A percentile compares a stretch with the other conserved stretches of the same genome.
phyloP scores from a whole-genome alignment of 2,329 filamentous ascomycete species.

The Neonectria punicea region DNA sequence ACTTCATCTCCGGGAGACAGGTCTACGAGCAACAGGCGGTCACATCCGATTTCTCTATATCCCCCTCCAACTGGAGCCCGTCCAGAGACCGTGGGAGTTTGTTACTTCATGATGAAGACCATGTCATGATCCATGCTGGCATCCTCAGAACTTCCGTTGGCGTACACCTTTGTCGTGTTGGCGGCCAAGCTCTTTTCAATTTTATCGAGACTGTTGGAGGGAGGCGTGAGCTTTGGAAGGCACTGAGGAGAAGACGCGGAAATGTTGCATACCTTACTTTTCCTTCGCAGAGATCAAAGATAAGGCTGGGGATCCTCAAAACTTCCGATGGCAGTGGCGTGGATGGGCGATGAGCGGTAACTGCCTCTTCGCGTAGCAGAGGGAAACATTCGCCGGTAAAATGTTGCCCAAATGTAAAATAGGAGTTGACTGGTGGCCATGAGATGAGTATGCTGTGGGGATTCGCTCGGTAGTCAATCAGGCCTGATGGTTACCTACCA shows the following conservation, averaged over 20 bases:
- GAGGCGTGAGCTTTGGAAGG: constrained; percentile 23
- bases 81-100: constrained; percentile 21
- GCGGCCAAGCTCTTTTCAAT: constrained; percentile 39
- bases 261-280: constrained; percentile 36
- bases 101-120: constrained; percentile 43
- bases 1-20: constrained; percentile 40
- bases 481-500: constrained; percentile 33
- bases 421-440: constrained; percentile 36
- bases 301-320: constrained; percentile 38
- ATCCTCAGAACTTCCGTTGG: constrained; percentile 29
- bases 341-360: constrained; percentile 36
- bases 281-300: constrained; percentile 38
- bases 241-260: background rate
- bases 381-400: constrained; percentile 41
- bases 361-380: constrained; percentile 38
- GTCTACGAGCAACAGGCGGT: constrained; percentile 38
- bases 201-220: constrained; percentile 32
- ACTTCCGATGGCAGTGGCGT: constrained; percentile 34
- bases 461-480: constrained; percentile 6
- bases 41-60: constrained; percentile 42
- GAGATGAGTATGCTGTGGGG: constrained; percentile 30
- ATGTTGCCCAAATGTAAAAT: constrained; percentile 42
- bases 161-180: constrained; percentile 30
- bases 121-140: constrained; percentile 38
- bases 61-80: constrained; percentile 38